phyloP scores from a whole-genome alignment of 192 early-diverging fungal genomes.

The Backusella westeae region DNA sequence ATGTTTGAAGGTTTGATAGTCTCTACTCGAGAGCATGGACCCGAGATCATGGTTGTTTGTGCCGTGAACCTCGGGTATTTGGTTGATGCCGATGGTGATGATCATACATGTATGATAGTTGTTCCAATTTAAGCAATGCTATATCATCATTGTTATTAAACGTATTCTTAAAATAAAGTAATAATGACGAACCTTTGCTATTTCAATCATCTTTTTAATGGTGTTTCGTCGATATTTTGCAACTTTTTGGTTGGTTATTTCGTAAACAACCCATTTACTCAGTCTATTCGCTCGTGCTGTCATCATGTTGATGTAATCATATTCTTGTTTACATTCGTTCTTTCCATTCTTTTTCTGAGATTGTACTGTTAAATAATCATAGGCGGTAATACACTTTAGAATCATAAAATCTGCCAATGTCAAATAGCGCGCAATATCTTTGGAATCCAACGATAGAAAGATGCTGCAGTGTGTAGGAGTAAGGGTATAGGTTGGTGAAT shows the following conservation, averaged over 20 bases:
- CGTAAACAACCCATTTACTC: conserved; percentile 34
- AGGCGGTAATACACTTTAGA: conserved; percentile 28
- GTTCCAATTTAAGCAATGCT: conserved; percentile 52
- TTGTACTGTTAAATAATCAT: conserved; percentile 27
- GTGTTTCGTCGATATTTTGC: conserved; percentile 17
- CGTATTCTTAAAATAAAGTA: not conserved
- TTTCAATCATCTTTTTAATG: conserved; percentile 28
- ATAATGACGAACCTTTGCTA: conserved; percentile 25
- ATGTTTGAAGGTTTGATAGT: conserved; percentile 39
- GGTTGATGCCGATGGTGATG: conserved; percentile 56
- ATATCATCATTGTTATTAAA: not conserved
- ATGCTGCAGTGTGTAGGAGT: not conserved
- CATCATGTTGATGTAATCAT: conserved; percentile 32
- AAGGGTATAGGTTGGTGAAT: not conserved
- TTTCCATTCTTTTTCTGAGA: not conserved
- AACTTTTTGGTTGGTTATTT: conserved; percentile 3
- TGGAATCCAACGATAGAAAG: conserved; percentile 4
- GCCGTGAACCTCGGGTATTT: not conserved
- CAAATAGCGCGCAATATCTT: conserved; percentile 36
- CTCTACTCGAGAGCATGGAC: conserved; percentile 37
- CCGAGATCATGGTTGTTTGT: not conserved
- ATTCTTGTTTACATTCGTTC: not conserved
- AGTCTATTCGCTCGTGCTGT: conserved; percentile 36
- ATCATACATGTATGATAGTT: conserved; percentile 71
- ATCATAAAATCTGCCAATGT: conserved; percentile 38